Evolutionary conservation across 2,329 filamentous ascomycete genomes (phyloP), one percentile per base, ranked within the genome.

Genomic region (Botrytis squamosa): DNA sequence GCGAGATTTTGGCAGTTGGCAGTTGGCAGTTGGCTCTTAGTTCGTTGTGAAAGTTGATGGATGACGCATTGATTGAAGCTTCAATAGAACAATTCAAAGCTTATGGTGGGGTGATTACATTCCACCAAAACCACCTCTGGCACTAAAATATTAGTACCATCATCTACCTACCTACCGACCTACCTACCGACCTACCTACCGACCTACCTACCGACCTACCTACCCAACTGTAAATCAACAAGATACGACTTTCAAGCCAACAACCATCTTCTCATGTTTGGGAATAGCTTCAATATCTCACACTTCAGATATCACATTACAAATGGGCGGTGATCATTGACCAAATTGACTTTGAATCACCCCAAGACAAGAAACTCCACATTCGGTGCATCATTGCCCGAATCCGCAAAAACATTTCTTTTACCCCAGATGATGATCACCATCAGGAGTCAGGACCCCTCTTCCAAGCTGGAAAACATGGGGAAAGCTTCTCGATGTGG

Each of bases 401-500:
- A 71, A 66, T 29, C 25, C 57, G 57, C 33, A 69, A 67, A 33
- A 52, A 52, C 36, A 52, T 38, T 67, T n/a, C 36, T 52, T 40
- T 67, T 67, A 67, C 29, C 65, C 44, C 44, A 67, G 67, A 70
- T 36, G n/a, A 44, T 25, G 67, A 70, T 52, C 33, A 52, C 16
- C 40, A 38, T n/a, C 9, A 52, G n/a, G n/a, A 69, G 29, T n/a
- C 9, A 52, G n/a, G n/a, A 69, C 65, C 69, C 75, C 74, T 74
- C 64, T 55, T 74, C 70, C 69, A 70, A 63, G 55, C 66, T 63
- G 44, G 70, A 52, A 67, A 70, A 68, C 67, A 67, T 42, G 65
- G 57, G 62, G 38, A 71, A 46, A 44, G 44, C 29, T 52, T 33
- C 25, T 52, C 25, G 0, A 22, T 46, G 46, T 67, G 46, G 44